Evolutionary conservation across 257 asterid species (phyloP).

Genomic region (Capsicum baccatum): DNA sequence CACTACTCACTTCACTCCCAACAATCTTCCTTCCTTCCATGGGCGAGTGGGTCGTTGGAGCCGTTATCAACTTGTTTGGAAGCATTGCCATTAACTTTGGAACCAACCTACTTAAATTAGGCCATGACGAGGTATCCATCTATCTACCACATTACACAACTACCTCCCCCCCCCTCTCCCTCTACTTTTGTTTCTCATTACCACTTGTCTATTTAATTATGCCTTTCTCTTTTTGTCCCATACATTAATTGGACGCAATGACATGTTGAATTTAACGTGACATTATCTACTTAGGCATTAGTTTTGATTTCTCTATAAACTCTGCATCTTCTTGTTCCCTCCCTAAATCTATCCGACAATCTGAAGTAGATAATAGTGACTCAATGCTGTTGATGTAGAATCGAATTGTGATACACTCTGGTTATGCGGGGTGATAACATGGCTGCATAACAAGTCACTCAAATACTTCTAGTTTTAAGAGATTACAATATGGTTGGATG

Average conservation of each 20-base stretch:
- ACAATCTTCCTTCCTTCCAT: conserved; percentile 43
- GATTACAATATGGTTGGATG: not conserved
- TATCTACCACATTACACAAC: not conserved
- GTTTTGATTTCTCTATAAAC: not conserved
- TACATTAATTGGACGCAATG: not conserved
- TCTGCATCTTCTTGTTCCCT: not conserved
- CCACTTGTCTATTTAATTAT: not conserved
- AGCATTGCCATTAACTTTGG: conserved; percentile 96
- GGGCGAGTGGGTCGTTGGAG: conserved; percentile 98
- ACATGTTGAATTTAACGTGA: not conserved
- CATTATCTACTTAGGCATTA: conserved; percentile 12
- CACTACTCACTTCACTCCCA: conserved; percentile 4
- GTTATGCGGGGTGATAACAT: conserved; percentile 3
- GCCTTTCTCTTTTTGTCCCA: conserved; percentile 15
- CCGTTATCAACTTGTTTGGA: conserved; percentile 81
- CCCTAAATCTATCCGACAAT: too few relatives aligned
- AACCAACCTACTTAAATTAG: conserved; percentile 92
- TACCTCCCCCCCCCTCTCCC: not conserved
- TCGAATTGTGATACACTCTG: not conserved
- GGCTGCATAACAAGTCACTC: conserved; percentile 23
- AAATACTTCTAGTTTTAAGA: conserved; percentile 7
- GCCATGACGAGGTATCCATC: conserved; percentile 75
- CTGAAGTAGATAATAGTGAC: not conserved
- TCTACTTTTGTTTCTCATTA: not conserved
- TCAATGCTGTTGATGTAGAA: not conserved